Percentiles rank a stretch among this genome's conserved stretches.
Conservation (phyloP, 129 eudicot genomes). For the Dittrichia graveolens region DNA sequence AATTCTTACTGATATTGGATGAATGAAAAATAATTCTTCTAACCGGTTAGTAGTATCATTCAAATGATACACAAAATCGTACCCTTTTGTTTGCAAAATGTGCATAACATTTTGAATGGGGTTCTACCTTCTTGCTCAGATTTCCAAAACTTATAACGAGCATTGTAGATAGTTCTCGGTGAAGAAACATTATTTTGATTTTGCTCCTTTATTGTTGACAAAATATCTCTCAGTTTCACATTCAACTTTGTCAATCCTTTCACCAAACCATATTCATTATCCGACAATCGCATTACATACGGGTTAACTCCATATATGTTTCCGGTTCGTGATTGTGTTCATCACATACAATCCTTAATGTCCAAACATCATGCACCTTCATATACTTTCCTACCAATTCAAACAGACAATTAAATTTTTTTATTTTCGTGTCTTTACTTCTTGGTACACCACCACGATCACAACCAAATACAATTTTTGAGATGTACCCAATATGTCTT, state of each 20-base stretch:
- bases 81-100: not conserved
- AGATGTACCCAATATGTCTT: not conserved
- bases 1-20: not conserved
- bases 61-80: not conserved
- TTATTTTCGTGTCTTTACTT: not conserved
- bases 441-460: not conserved
- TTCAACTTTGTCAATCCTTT: not conserved
- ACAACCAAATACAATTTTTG: not conserved
- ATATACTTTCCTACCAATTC: not conserved
- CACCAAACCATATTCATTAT: not conserved
- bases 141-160: not conserved
- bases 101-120: slow-evolving; percentile 4
- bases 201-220: not conserved
- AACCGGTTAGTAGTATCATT: not conserved
- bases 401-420: not conserved
- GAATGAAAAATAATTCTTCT: not conserved
- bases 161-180: not conserved
- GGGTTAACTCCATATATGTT: not conserved
- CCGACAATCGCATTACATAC: not conserved
- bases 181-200: not conserved
- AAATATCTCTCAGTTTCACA: not conserved
- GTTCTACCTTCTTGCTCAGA: not conserved
- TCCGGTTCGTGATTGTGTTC: no score
- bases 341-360: no score
- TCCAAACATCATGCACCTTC: no score